phyloP scores from a whole-genome alignment of 2,329 filamentous ascomycete genomes.

The Aphanoascus verrucosus region DNA sequence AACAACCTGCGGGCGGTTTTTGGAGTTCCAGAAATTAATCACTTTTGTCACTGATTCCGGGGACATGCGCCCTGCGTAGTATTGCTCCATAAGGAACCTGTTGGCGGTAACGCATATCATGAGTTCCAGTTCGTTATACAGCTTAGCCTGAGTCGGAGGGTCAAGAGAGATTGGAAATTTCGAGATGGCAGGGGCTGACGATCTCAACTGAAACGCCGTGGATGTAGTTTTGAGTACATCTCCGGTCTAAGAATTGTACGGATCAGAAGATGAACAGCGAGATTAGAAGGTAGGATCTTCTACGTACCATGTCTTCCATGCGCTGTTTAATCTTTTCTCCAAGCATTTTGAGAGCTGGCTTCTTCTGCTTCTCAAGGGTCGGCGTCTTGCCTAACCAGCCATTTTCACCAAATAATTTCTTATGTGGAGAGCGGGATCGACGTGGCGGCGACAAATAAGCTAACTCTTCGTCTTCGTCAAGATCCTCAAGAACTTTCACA shows the following conservation, averaged over 20 bases:
- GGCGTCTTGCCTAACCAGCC: conserved; percentile 32
- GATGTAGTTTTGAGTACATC: conserved; percentile 20
- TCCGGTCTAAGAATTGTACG: conserved; percentile 17
- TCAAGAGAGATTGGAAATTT: conserved; percentile 32
- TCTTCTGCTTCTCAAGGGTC: conserved; percentile 25
- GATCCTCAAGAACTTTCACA: conserved; percentile 20
- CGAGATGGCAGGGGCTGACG: conserved; percentile 18
- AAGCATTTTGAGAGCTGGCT: conserved; percentile 25
- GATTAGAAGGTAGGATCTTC: neutral
- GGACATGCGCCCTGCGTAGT: conserved; percentile 31
- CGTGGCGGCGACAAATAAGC: conserved; percentile 16
- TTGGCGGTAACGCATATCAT: conserved; percentile 39
- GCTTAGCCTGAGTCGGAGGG: conserved; percentile 32
- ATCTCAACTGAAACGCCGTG: conserved; percentile 16
- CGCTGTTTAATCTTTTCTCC: conserved; percentile 33
- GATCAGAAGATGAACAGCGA: neutral
- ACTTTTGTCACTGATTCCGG: conserved; percentile 32
- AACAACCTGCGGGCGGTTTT: conserved; percentile 39
- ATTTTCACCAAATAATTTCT: conserved; percentile 35
- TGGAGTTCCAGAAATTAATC: conserved; percentile 34
- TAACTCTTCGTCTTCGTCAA: conserved; percentile 19
- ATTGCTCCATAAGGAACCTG: conserved; percentile 35
- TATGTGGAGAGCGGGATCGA: conserved; percentile 28
- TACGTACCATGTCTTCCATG: conserved; percentile 29
- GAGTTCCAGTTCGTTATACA: conserved; percentile 38